Evolutionary conservation across 805 yeast species (phyloP).

Genomic region (Pichia ethanolica): DNA sequence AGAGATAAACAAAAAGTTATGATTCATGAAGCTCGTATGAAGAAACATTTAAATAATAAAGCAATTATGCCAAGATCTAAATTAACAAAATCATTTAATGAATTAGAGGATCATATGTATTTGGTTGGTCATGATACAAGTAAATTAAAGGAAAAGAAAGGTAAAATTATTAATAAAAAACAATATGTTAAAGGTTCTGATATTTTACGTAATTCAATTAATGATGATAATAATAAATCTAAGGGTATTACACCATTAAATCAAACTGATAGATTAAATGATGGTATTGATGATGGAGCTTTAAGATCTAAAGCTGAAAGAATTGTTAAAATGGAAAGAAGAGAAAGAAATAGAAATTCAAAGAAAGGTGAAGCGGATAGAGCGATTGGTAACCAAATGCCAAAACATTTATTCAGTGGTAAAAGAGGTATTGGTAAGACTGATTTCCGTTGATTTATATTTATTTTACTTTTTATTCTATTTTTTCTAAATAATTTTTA

Average conservation of each 20-base stretch:
- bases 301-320: slow-evolving; percentile 79
- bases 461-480: neutral
- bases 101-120: slow-evolving; percentile 86
- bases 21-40: slow-evolving; percentile 80
- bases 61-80: slow-evolving; percentile 90
- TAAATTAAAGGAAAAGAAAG: slow-evolving; percentile 42
- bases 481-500: neutral
- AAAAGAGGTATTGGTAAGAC: slow-evolving; percentile 94
- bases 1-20: slow-evolving; percentile 91
- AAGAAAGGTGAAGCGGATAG: slow-evolving; percentile 96
- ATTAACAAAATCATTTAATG: slow-evolving; percentile 60
- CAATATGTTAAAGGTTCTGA: slow-evolving; percentile 64
- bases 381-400: slow-evolving; percentile 74
- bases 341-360: slow-evolving; percentile 87
- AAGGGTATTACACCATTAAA: slow-evolving; percentile 31
- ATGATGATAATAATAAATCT: slow-evolving; percentile 6
- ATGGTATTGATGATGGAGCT: slow-evolving; percentile 79
- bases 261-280: slow-evolving; percentile 77
- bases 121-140: slow-evolving; percentile 82
- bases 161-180: slow-evolving; percentile 12
- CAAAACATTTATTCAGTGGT: slow-evolving; percentile 93
- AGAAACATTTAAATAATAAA: slow-evolving; percentile 80
- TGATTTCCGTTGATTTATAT: slow-evolving; percentile 56
- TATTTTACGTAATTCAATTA: slow-evolving; percentile 41
- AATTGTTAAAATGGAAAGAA: slow-evolving; percentile 81